Evolutionary conservation across 1,284 basidiomycete genomes (phyloP), one percentile per base, ranked within the genome.

Genomic region (Ustilago tritici): DNA sequence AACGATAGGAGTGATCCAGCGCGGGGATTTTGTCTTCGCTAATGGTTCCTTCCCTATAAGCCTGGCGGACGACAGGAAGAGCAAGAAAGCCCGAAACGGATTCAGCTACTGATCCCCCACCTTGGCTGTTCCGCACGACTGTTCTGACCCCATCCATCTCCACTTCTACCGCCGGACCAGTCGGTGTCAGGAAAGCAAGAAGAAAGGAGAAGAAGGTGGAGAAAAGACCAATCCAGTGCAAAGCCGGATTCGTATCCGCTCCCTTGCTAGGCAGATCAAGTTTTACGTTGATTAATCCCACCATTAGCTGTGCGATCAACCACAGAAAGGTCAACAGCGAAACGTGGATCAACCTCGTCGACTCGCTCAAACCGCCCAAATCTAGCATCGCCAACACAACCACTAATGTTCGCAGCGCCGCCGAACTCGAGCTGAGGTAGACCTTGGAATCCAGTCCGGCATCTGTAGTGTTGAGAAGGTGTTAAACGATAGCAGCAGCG

Each of bases 311-410:
- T 14, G 59, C n/a, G 3, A 70, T 7, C 5, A 75, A 56, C 19
- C 58, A 67, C 14, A 46, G 31, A 11, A 58, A 32, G 34, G n/a
- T 43, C 34, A 75, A 56, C 2, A 61, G 28, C 19, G 61, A 53
- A 40, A 75, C 35, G 14, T 56, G 46, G 2, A 35, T 36, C 17
- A 74, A 49, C 6, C 71, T 31, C 4, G 36, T 40, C 14, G 50
- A 43, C 23, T 74, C 71, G 2, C 35, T 17, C 3, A 74, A 41
- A 14, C 55, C 32, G 12, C 55, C 23, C 19, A 69, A 50, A 31
- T 69, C 40, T 23, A 74, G 63, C 71, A 74, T 68, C 9, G 57
- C 46, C 3, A 74, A 59, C 11, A 62, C 46, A 17, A 74, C 71
- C 3, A 40, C 32, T n/a, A 69, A 38, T 17, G 62, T 65, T 8